Base-by-base conservation (phyloP, 106 monocot genomes). In the Posidonia australis region DNA sequence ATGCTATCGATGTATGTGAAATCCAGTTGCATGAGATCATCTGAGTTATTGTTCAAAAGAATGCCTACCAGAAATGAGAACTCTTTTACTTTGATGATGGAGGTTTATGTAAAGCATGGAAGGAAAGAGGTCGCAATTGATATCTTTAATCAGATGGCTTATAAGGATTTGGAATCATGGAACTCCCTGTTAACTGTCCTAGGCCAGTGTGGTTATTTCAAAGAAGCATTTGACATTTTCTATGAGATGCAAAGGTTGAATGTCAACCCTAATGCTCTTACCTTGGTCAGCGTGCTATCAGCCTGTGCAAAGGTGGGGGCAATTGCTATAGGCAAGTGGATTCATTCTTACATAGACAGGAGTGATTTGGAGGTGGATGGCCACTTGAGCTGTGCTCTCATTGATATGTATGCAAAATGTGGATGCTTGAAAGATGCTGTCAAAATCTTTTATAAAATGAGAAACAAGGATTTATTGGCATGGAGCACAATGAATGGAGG, bases 381-480 rank as follows among this genome's bases (percentile, higher is more conserved):
- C 1, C 51, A 63, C 25, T 70, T 84, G 57, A 42, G 49, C 46
- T 72, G 69, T 27, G 67, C 83, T 13, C 65, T 83, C 32, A 45
- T 79, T 0, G 83, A 84, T 45, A 70, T 79, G 79, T 79, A 78
- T 56, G 69, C 71, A 42, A 84, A 79, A 23, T 84, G 83, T 67
- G 83, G 83, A 45, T 65, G 73, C 28, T 62, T 76, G 14, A 72
- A 79, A 3, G 21, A 64, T 22, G 62, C 83, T 30, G 47, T 76
- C 32, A 46, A 72, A 54, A 65, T 79, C 12, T 83, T 83, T 48
- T 19, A 73, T 28, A 63, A 52, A 18, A 69, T 70, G 54, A 29
- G 9, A n/a, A 31, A 10, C 22, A 77, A 77, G 44, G 73, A 81
- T 73, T 25, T 71, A 22, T 25, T 46, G 9, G 21, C 58, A 13